These are phyloP conservation scores for Fusarium sp. DNA, from an alignment of 2,329 filamentous ascomycete species.

Conservation along the genomic window DNA sequence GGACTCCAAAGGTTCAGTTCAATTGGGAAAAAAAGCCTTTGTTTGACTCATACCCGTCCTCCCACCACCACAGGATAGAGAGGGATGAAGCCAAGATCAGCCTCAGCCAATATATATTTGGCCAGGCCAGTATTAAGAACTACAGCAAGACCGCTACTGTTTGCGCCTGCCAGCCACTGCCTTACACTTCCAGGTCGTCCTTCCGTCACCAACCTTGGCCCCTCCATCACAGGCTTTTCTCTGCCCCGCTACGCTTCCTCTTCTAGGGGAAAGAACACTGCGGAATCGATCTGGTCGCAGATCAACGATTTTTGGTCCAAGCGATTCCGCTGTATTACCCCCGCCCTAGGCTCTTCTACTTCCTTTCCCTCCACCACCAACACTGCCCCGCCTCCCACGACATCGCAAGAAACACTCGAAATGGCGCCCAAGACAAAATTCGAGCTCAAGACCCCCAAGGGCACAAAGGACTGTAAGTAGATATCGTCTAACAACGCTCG, in stretches of 20 bases:
- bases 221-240: slow-evolving; percentile 42
- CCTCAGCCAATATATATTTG: slow-evolving; percentile 43
- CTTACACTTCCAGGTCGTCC: slow-evolving; percentile 1
- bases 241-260: slow-evolving; percentile 43
- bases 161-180: slow-evolving; percentile 1
- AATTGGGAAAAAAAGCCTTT: slow-evolving; percentile 11
- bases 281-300: no score
- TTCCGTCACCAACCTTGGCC: slow-evolving; percentile 22
- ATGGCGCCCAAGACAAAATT: slow-evolving; percentile 52
- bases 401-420: slow-evolving; percentile 32
- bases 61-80: slow-evolving; percentile 35
- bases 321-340: no score
- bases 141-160: slow-evolving; percentile 27
- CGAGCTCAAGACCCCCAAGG: slow-evolving; percentile 86
- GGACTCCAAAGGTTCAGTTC: slow-evolving; percentile 32
- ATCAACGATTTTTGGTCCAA: no score
- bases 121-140: slow-evolving; percentile 36
- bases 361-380: slow-evolving; percentile 27
- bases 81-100: slow-evolving; percentile 45
- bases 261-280: not conserved
- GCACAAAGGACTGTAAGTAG: slow-evolving; percentile 81
- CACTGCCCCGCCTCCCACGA: slow-evolving; percentile 44
- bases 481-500: not conserved
- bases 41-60: slow-evolving; percentile 36
- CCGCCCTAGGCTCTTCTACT: not conserved